Percentiles rank a stretch among this genome's conserved stretches.
Evolutionary conservation across 805 yeast species (phyloP).

Genomic region (Cephaloascus fragrans): DNA sequence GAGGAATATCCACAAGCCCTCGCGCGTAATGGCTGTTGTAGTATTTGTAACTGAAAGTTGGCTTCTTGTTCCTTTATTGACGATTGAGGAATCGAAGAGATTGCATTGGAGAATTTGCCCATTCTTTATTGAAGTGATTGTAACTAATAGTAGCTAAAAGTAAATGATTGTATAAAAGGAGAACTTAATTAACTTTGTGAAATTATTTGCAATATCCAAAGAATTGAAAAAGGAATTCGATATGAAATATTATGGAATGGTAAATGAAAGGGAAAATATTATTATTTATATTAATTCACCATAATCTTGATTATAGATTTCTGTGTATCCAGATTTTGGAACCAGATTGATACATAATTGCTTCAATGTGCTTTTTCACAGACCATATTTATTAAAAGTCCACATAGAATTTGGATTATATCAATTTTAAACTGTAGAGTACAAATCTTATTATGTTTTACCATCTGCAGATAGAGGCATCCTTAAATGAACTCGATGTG

Average conservation of each 20-base stretch:
- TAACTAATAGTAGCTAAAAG: neutral
- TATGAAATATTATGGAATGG: neutral
- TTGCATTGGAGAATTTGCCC: neutral
- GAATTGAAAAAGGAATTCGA: neutral
- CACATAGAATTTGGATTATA: slow-evolving; percentile 34
- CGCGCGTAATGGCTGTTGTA: slow-evolving; percentile 8
- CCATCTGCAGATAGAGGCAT: neutral
- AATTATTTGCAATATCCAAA: neutral
- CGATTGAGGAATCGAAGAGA: neutral
- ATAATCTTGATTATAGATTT: neutral
- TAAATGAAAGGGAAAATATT: neutral
- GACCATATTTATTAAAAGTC: too few relatives aligned
- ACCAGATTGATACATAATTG: neutral
- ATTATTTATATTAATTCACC: too few relatives aligned
- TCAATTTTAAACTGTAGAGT: neutral
- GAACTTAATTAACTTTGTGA: neutral
- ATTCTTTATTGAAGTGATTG: neutral
- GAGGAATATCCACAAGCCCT: slow-evolving; percentile 8
- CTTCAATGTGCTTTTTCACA: neutral
- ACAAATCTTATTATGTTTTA: too few relatives aligned
- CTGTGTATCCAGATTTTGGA: neutral
- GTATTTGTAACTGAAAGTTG: slow-evolving; percentile 3
- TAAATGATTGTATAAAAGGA: neutral
- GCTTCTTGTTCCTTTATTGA: slow-evolving; percentile 1
- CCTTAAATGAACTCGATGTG: neutral